Evolutionary conservation across 164 flowering plant species (phyloP), one percentile per base, ranked within the genome.

Genomic region (Paratinospora sagittata): DNA sequence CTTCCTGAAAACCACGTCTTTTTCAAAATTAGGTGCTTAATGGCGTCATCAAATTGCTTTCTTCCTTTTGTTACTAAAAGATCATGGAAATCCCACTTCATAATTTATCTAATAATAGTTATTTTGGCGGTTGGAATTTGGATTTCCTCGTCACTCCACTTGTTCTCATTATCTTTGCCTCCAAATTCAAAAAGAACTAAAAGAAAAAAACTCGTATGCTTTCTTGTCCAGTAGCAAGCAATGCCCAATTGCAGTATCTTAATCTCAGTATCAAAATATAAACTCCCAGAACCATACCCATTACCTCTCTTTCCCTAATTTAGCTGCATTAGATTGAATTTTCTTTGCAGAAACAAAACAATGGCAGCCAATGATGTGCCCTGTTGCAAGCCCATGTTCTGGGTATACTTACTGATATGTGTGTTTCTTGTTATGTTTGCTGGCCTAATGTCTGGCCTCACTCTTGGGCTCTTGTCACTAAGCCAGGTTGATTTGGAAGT

Each of bases 401-500:
- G 84, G 84, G 66, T 84, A 13, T 82, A 84, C 27, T 65, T 87
- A 12, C 6, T 81, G 27, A 76, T 78, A 57, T 76, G 78, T 66
- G 74, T 71, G 6, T 73, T 64, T 24, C 77, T 88, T 7, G 92
- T 88, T 27, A 4, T 61, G 23, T 85, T 88, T 65, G 89, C 92
- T 9, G 89, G 89, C 1, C 74, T 88, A 60, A 86, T 82, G 87
- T 86, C 92, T 5, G 92, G 92, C 0, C 83, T 88, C 6, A 86
- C 89, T 21, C 81, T 88, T 1, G 92, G 92, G 26, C 83, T 88
- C 37, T 82, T 88, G 86, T 86, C 92, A 4, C 80, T 88, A 41
- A 81, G 85, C 77, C 83, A 72, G 16, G 87, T 88, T n/a, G 89
- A 88, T 76, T 88, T 86, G 26, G 89, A 88, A 75, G 86, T 88